Conservation (phyloP, 306 rosid species). For the Acacia crassicarpa region DNA sequence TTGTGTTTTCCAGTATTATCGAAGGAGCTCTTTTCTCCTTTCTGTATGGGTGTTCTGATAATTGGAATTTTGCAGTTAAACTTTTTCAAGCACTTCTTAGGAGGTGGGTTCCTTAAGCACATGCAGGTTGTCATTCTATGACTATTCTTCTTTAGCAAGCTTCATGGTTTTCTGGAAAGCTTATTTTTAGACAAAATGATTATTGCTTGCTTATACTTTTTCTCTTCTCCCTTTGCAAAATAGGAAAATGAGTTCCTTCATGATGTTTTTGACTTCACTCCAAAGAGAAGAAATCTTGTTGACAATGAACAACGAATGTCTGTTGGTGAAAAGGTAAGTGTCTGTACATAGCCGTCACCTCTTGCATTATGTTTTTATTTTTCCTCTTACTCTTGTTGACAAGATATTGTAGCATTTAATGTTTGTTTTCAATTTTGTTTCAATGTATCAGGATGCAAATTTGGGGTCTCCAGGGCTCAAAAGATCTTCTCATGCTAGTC, state of each 20-base stretch:
- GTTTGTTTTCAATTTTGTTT: no score
- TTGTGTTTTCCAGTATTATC: neutral
- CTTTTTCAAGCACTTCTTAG: conserved; percentile 68
- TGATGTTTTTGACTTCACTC: no score
- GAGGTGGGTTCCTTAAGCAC: conserved; percentile 83
- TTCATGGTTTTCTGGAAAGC: neutral
- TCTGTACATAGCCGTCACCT: neutral
- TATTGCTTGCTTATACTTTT: no score
- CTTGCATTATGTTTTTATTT: neutral
- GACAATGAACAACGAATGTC: no score
- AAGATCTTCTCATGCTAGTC: no score
- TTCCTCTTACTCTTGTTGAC: neutral
- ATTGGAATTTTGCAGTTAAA: conserved; percentile 54
- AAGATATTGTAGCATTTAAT: no score
- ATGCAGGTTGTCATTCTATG: conserved; percentile 64
- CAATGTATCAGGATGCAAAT: no score
- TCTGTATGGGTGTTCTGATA: neutral
- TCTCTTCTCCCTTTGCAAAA: no score
- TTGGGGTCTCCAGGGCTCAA: no score
- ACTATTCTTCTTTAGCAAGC: conserved; percentile 15
- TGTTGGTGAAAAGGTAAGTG: no score
- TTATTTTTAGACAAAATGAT: neutral
- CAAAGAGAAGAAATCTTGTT: no score
- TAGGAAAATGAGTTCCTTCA: no score
- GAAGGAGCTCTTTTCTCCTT: neutral